phyloP scores from a whole-genome alignment of 2,329 filamentous ascomycete species.

The Dendryphion nanum region DNA sequence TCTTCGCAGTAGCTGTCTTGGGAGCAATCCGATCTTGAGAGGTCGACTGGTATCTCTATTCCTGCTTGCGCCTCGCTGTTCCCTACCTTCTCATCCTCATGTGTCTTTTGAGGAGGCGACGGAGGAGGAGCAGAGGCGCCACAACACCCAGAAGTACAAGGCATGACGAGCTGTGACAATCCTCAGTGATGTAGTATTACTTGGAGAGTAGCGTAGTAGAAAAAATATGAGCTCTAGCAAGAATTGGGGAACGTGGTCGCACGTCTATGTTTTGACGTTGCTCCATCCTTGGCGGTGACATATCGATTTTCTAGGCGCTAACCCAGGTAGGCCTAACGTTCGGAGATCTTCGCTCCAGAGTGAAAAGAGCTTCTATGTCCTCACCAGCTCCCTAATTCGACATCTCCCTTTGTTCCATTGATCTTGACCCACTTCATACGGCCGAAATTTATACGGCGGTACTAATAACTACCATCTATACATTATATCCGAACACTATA shows the following conservation, averaged over 20 bases:
- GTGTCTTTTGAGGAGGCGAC: too few species aligned
- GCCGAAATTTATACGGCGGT: slow-evolving; percentile 11
- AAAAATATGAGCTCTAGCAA: neutral
- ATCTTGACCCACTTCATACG: slow-evolving; percentile 4
- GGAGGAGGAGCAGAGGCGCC: neutral
- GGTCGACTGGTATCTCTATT: too few species aligned
- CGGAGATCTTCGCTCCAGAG: too few species aligned
- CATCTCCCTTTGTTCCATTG: slow-evolving; percentile 1
- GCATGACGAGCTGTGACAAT: neutral
- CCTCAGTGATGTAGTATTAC: neutral
- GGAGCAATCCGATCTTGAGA: too few species aligned
- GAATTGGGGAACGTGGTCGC: too few species aligned
- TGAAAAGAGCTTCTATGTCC: too few species aligned
- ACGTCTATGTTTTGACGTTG: neutral
- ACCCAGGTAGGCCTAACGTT: too few species aligned
- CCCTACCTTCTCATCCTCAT: too few species aligned
- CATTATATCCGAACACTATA: slow-evolving; percentile 7
- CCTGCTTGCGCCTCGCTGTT: too few species aligned
- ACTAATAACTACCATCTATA: slow-evolving; percentile 12
- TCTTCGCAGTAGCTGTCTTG: too few species aligned
- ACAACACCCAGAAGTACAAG: neutral
- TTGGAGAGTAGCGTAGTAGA: neutral
- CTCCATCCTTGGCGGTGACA: slow-evolving; percentile 3
- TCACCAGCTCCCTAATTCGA: too few species aligned
- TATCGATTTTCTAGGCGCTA: slow-evolving; percentile 2